phyloP scores from a whole-genome alignment of 495 filamentous ascomycete species.

The Stereocaulon alpinum region DNA sequence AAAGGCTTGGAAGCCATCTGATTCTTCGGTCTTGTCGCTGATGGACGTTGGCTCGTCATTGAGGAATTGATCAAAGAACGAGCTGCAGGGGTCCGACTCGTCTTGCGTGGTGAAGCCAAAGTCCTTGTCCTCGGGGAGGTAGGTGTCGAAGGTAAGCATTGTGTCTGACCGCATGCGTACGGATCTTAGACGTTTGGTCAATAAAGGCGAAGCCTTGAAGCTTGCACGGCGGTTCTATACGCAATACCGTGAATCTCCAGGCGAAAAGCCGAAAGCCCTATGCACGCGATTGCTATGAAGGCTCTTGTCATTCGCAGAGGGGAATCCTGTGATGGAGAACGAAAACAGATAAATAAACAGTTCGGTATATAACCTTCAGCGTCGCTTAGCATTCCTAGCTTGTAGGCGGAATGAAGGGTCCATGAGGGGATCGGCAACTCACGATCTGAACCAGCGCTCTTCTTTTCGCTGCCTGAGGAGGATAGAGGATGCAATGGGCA shows the following conservation, averaged over 20 bases:
- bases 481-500: background rate
- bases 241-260: background rate
- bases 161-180: slow-evolving; percentile 24
- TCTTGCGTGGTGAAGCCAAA: slow-evolving; percentile 40
- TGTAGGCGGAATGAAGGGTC: slow-evolving; percentile 7
- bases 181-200: background rate
- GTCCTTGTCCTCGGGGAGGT: slow-evolving; percentile 27
- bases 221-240: background rate
- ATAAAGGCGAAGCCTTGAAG: background rate
- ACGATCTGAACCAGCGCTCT: background rate
- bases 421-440: background rate
- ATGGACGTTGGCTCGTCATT: slow-evolving; percentile 36
- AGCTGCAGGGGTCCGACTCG: slow-evolving; percentile 40
- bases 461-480: no score
- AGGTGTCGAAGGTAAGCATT: slow-evolving; percentile 19
- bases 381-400: slow-evolving; percentile 11
- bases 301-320: background rate
- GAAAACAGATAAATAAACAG: slow-evolving; percentile 9
- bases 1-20: slow-evolving; percentile 36
- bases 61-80: slow-evolving; percentile 44
- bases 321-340: background rate
- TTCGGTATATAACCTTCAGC: background rate
- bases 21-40: slow-evolving; percentile 26
- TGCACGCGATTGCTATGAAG: background rate
- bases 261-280: background rate